These are phyloP conservation scores for Syncephalastrum contaminatum DNA, from an alignment of 371 early-diverging fungal species.

Conservation along the genomic window DNA sequence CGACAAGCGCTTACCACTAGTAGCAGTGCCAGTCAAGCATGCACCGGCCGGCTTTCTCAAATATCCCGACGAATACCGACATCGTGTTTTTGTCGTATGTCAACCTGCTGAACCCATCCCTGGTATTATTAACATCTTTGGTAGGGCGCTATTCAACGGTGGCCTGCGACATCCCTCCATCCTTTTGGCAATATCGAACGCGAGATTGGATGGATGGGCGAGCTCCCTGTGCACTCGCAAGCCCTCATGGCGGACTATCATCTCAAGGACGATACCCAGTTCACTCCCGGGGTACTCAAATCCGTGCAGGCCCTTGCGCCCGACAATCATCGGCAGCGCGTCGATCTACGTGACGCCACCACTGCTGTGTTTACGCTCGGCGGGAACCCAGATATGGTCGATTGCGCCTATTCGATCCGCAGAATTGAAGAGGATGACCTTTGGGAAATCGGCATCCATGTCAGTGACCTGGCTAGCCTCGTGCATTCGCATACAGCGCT, in stretches of 20 bases:
- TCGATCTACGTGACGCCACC: slow-evolving; percentile 14
- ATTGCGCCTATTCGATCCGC: slow-evolving; percentile 28
- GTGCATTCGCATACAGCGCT: slow-evolving; percentile 64
- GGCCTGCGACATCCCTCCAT: slow-evolving; percentile 41
- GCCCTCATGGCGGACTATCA: slow-evolving; percentile 41
- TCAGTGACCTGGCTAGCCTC: slow-evolving; percentile 88
- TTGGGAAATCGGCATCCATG: slow-evolving; percentile 82
- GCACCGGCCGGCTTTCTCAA: slow-evolving; percentile 33
- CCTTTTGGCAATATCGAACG: slow-evolving; percentile 42
- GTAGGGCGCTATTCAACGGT: slow-evolving; percentile 35
- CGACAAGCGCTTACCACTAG: slow-evolving; percentile 62
- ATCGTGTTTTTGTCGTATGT: slow-evolving; percentile 36
- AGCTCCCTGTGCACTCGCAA: slow-evolving; percentile 30
- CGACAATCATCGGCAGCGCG: slow-evolving; percentile 9
- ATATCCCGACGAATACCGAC: slow-evolving; percentile 36
- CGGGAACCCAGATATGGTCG: slow-evolving; percentile 1
- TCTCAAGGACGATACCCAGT: slow-evolving; percentile 25
- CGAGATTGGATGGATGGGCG: slow-evolving; percentile 43
- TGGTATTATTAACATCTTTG: slow-evolving; percentile 1
- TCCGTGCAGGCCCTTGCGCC: slow-evolving; percentile 9
- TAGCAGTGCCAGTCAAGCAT: slow-evolving; percentile 50
- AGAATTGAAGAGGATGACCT: slow-evolving; percentile 18
- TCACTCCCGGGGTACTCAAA: slow-evolving; percentile 21
- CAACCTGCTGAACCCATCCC: background rate
- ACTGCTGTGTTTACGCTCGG: slow-evolving; percentile 18